Conservation (phyloP, 192 early-diverging fungal genomes). For the Umbelopsis sp. region DNA sequence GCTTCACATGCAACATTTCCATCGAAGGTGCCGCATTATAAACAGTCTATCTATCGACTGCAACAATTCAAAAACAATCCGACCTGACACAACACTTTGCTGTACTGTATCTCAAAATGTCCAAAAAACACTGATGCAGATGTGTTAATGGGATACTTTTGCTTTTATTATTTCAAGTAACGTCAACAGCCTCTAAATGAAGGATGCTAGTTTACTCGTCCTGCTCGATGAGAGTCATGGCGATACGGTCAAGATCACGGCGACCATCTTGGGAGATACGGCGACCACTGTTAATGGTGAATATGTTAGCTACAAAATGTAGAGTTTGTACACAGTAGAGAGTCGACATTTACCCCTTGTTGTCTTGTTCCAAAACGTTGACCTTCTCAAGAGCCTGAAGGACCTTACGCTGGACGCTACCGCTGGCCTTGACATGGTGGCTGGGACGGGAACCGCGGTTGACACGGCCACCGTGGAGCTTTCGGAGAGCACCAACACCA, state of each 20-base stretch:
- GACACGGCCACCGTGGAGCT: slow-evolving; percentile 89
- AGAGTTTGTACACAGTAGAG: no score
- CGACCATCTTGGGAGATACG: slow-evolving; percentile 94
- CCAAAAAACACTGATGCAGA: not conserved
- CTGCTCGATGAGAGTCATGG: slow-evolving; percentile 48
- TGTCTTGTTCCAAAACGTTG: slow-evolving; percentile 92
- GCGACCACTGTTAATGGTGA: slow-evolving; percentile 71
- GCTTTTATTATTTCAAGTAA: slow-evolving; percentile 7
- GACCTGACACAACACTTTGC: not conserved
- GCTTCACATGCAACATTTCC: not conserved
- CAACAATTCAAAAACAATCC: not conserved
- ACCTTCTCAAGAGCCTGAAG: slow-evolving; percentile 99
- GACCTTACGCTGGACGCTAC: slow-evolving; percentile 93
- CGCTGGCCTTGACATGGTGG: slow-evolving; percentile 84
- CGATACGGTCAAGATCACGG: slow-evolving; percentile 98
- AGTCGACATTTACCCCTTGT: slow-evolving; percentile 61
- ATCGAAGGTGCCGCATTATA: not conserved
- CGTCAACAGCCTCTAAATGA: slow-evolving; percentile 12
- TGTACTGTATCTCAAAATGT: not conserved
- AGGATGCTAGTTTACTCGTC: slow-evolving; percentile 31
- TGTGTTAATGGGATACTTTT: not conserved
- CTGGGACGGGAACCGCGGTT: slow-evolving; percentile 95
- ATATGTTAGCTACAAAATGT: no score
- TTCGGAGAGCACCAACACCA: slow-evolving; percentile 93
- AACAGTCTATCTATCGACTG: no score